phyloP scores from a whole-genome alignment of 2,329 filamentous ascomycete species.

The Sarocladium oryzae region DNA sequence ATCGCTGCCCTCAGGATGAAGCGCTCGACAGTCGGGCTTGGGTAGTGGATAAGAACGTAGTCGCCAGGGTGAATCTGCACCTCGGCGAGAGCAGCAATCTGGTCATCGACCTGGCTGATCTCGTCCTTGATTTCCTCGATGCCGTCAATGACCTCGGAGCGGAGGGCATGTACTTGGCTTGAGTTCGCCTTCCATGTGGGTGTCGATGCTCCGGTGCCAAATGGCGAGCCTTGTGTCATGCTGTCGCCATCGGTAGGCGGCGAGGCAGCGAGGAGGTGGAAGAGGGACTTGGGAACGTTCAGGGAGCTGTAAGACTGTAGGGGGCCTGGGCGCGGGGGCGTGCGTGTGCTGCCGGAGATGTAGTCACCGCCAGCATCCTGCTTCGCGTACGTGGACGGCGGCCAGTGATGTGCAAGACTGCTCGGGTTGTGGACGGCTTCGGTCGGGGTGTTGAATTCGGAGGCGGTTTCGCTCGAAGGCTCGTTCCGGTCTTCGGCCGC shows the following conservation, averaged over 20 bases:
- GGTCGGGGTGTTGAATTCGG: constrained; percentile 37
- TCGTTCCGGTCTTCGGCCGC: constrained; percentile 74
- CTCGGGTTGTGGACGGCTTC: constrained; percentile 27
- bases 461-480: constrained; percentile 50
- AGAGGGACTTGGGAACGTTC: constrained; percentile 68
- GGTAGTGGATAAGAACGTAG: constrained; percentile 82
- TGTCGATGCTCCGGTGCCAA: constrained; percentile 42
- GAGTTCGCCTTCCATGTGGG: constrained; percentile 33
- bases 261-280: constrained; percentile 75
- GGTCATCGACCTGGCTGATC: constrained; percentile 84
- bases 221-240: constrained; percentile 35
- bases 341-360: constrained; percentile 18
- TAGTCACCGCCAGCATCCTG: constrained; percentile 26
- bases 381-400: constrained; percentile 26
- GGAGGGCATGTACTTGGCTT: constrained; percentile 60
- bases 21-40: constrained; percentile 78
- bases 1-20: constrained; percentile 83
- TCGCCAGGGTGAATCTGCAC: constrained; percentile 93
- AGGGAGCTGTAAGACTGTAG: constrained; percentile 58
- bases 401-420: constrained; percentile 23
- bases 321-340: constrained; percentile 48
- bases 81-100: constrained; percentile 81
- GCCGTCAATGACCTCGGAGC: constrained; percentile 85
- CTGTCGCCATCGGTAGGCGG: constrained; percentile 37
- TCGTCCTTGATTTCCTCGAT: constrained; percentile 97